Evolutionary conservation across 2,329 filamentous ascomycete species (phyloP).

Genomic region (Aspergillus terreus): DNA sequence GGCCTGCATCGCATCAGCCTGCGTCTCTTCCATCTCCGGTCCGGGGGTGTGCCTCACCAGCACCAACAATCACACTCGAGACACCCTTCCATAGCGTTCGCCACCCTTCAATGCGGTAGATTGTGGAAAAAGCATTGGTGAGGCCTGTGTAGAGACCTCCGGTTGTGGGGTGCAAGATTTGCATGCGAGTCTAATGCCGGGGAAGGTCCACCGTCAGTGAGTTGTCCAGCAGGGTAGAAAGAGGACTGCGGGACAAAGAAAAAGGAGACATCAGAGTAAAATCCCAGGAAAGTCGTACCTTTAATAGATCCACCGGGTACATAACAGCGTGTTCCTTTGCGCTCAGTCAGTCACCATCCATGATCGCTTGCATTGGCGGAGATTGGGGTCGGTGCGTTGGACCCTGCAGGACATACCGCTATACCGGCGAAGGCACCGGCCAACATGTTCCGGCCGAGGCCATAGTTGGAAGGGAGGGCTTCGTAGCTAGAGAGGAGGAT

Average conservation of each 20-base stretch:
- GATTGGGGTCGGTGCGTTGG: not conserved
- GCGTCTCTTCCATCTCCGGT: not conserved
- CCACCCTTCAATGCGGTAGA: constrained; percentile 84
- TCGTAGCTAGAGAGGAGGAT: constrained; percentile 64
- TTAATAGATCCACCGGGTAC: constrained; percentile 97
- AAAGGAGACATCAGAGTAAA: not conserved
- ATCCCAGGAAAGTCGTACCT: constrained; percentile 58
- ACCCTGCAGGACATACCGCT: constrained; percentile 59
- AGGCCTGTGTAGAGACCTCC: constrained; percentile 83
- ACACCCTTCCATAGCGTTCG: constrained; percentile 93
- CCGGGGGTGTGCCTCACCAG: constrained; percentile 58
- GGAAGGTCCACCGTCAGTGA: constrained; percentile 5
- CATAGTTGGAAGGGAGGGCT: constrained; percentile 89
- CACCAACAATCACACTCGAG: constrained; percentile 92
- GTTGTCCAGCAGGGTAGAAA: not conserved
- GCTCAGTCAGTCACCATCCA: constrained; percentile 15
- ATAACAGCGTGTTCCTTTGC: constrained; percentile 92
- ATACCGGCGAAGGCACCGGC: constrained; percentile 97
- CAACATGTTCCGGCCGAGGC: constrained; percentile 87
- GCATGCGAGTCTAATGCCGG: constrained; percentile 79
- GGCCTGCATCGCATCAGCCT: constrained; percentile 56
- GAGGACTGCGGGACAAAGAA: not conserved
- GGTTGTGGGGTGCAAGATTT: constrained; percentile 81
- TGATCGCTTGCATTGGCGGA: not conserved
- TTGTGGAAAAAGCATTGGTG: constrained; percentile 86